A percentile compares a stretch with the other conserved stretches of the same genome.
These are phyloP conservation scores for Saccharomyces hybrid DNA, from an alignment of 1,139 yeast genomes.

Conservation along the genomic window DNA sequence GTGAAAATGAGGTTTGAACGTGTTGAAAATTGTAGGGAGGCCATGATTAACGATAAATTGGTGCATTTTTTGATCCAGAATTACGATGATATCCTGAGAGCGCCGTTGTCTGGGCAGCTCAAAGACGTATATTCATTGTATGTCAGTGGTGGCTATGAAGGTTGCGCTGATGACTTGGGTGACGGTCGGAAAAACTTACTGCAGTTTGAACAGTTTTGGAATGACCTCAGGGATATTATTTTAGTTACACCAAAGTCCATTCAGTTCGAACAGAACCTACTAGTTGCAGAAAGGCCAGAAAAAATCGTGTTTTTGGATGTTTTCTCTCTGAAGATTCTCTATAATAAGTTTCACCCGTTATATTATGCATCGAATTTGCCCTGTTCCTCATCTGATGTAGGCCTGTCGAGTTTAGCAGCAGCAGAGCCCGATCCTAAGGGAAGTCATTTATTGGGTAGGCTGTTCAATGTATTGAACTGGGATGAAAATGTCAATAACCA, in stretches of 20 bases:
- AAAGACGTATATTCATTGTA: slow-evolving; percentile 9
- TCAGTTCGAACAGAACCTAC: neutral
- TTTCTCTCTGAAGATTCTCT: neutral
- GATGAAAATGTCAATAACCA: neutral
- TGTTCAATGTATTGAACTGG: neutral
- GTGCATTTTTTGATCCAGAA: slow-evolving; percentile 12
- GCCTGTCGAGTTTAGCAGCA: neutral
- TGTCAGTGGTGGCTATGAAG: slow-evolving; percentile 3
- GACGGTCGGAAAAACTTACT: neutral
- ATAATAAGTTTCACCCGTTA: neutral
- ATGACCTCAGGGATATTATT: neutral
- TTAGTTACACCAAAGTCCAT: neutral
- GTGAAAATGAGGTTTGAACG: too few relatives aligned
- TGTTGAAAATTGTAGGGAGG: too few relatives aligned
- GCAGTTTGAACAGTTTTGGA: neutral
- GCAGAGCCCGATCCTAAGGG: neutral
- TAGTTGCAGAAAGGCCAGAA: neutral
- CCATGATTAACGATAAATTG: slow-evolving; percentile 3
- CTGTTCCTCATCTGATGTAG: neutral
- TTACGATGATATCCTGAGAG: slow-evolving; percentile 6
- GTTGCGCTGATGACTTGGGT: neutral
- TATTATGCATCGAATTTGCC: neutral
- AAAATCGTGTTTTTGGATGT: neutral
- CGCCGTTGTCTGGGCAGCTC: slow-evolving; percentile 11
- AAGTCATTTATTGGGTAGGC: neutral